Evolutionary conservation across 345 rosid species (phyloP).

Genomic region (Moricandia moricandioides): DNA sequence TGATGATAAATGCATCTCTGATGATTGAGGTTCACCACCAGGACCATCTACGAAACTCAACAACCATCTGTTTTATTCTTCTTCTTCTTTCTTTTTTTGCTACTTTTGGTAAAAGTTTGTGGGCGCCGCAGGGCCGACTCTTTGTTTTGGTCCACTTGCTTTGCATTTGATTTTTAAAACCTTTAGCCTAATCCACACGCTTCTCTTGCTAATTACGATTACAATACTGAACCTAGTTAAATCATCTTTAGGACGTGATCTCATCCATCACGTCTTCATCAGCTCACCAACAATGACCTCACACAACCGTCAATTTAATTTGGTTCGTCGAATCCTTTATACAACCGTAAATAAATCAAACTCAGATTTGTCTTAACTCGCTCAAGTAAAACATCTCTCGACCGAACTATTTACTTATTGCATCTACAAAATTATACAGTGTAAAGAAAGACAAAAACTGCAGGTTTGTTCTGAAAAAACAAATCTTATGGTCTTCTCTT

Average conservation of each 20-base stretch:
- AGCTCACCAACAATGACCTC: background rate
- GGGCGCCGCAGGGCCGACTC: constrained; percentile 26
- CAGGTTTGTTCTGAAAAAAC: background rate
- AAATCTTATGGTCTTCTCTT: background rate
- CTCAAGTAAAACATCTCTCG: background rate
- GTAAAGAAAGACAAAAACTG: background rate
- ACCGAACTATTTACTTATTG: constrained; percentile 10
- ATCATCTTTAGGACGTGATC: background rate
- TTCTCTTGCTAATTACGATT: background rate
- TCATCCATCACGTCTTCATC: background rate
- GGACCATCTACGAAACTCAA: too few relatives aligned
- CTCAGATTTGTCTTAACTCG: background rate
- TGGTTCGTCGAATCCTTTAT: background rate
- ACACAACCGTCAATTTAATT: background rate
- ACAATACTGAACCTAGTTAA: background rate
- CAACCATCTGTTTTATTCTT: background rate
- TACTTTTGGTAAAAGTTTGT: constrained; percentile 15
- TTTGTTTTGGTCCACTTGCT: background rate
- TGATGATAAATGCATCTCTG: background rate
- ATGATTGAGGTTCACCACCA: background rate
- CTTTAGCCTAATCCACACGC: constrained; percentile 10
- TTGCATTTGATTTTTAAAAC: background rate
- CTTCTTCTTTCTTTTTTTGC: background rate
- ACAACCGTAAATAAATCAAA: background rate
- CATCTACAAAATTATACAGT: constrained; percentile 16